These are phyloP conservation scores for Xylaria sp. DNA, from an alignment of 495 filamentous ascomycete species.

Conservation along the genomic window DNA sequence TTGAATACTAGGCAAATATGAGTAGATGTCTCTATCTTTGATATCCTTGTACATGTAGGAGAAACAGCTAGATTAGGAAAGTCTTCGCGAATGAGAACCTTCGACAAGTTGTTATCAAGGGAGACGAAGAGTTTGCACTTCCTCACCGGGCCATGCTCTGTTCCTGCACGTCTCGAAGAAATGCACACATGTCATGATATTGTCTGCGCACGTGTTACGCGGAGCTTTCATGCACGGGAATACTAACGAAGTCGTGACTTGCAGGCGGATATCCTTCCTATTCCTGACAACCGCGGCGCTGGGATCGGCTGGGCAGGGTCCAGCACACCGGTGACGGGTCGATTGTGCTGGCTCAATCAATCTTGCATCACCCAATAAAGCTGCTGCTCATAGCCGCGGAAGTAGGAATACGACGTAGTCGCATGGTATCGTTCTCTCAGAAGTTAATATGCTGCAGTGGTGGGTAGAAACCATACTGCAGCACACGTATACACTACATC, in stretches of 20 bases:
- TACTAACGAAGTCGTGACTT: constrained; percentile 1
- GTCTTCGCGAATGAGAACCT: background rate
- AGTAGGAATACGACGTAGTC: background rate
- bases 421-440: background rate
- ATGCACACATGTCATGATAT: background rate
- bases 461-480: constrained; percentile 14
- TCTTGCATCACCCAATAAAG: constrained; percentile 9
- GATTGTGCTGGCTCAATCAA: background rate
- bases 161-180: background rate
- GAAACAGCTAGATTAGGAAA: constrained; percentile 6
- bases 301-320: background rate
- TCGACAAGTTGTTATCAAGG: background rate
- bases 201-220: constrained; percentile 15
- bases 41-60: background rate
- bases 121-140: background rate
- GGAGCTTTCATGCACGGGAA: constrained; percentile 16
- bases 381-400: background rate
- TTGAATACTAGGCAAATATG: background rate
- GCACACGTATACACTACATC: constrained; percentile 11
- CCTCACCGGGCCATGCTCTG: background rate
- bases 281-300: constrained; percentile 13
- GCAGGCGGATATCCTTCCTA: constrained; percentile 19
- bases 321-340: background rate
- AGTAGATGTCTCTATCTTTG: constrained; percentile 3
- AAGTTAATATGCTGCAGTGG: background rate